Evolutionary conservation across 2,329 filamentous ascomycete species (phyloP).

Genomic region (Microsporum ferrugineum): DNA sequence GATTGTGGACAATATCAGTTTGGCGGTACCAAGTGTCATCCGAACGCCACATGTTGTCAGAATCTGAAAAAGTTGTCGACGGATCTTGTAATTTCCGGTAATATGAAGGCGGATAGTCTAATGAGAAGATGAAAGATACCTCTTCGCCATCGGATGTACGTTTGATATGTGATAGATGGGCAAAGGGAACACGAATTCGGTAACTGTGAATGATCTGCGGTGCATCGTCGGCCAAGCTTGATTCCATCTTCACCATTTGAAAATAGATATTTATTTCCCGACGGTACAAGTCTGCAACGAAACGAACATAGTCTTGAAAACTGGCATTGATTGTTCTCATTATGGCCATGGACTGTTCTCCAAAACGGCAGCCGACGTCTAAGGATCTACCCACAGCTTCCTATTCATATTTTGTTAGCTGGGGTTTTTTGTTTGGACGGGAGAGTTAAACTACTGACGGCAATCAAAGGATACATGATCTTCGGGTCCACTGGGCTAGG

Average conservation of each 20-base stretch:
- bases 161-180: slow-evolving; percentile 32
- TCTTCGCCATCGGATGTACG: slow-evolving; percentile 19
- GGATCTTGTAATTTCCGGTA: slow-evolving; percentile 30
- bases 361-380: slow-evolving; percentile 51
- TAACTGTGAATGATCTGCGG: slow-evolving; percentile 18
- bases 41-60: slow-evolving; percentile 42
- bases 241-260: slow-evolving; percentile 22
- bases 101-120: slow-evolving; percentile 37
- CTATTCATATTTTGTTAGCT: slow-evolving; percentile 19
- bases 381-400: slow-evolving; percentile 38
- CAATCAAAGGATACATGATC: slow-evolving; percentile 25
- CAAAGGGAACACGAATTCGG: slow-evolving; percentile 37
- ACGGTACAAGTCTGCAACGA: slow-evolving; percentile 35
- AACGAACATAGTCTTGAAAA: slow-evolving; percentile 17
- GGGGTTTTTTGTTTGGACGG: background rate
- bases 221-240: background rate
- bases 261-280: slow-evolving; percentile 40
- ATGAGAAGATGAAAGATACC: slow-evolving; percentile 27
- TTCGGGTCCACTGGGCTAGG: slow-evolving; percentile 27
- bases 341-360: slow-evolving; percentile 46
- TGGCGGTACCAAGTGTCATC: slow-evolving; percentile 51
- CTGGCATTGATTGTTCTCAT: slow-evolving; percentile 40
- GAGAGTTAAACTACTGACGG: slow-evolving; percentile 22
- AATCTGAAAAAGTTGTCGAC: slow-evolving; percentile 32
- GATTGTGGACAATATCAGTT: slow-evolving; percentile 47